phyloP scores from a whole-genome alignment of 768 basidiomycete species.

The Mycena crocata region DNA sequence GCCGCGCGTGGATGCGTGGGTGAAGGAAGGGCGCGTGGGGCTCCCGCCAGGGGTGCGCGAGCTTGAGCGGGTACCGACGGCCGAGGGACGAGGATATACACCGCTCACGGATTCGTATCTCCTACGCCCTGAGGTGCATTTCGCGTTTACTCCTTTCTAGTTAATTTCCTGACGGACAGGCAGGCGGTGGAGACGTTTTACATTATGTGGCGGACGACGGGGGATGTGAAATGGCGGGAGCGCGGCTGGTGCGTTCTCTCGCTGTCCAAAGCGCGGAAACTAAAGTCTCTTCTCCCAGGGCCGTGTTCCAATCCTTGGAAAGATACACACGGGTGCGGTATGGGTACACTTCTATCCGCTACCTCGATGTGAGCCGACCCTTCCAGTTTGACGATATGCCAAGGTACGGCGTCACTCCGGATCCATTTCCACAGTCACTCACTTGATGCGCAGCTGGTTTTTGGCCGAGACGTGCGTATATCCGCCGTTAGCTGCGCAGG shows the following conservation, averaged over 20 bases:
- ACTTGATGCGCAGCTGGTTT: conserved; percentile 51
- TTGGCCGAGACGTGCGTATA: conserved; percentile 53
- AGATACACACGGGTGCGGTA: conserved; percentile 18
- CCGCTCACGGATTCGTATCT: conserved; percentile 39
- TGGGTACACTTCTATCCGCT: conserved; percentile 44
- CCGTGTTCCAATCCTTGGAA: conserved; percentile 25
- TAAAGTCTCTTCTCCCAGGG: conserved; percentile 31
- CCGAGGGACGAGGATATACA: conserved; percentile 40
- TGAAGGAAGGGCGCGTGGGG: conserved; percentile 36
- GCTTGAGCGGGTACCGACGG: conserved; percentile 17
- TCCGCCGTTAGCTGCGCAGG: neutral
- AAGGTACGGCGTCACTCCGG: conserved; percentile 38
- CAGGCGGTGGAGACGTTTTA: conserved; percentile 53
- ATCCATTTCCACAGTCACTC: conserved; percentile 29
- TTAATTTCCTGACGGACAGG: neutral
- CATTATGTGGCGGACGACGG: conserved; percentile 52
- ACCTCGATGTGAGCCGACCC: conserved; percentile 56
- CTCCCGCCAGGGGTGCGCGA: conserved; percentile 32
- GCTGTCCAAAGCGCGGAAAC: conserved; percentile 45
- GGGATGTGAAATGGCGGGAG: conserved; percentile 50
- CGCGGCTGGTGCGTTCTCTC: conserved; percentile 48
- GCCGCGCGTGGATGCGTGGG: conserved; percentile 42
- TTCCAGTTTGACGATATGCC: conserved; percentile 60
- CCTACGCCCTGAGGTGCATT: conserved; percentile 49
- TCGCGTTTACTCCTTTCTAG: neutral